Base-by-base conservation (phyloP, 257 asterid species). In the Fraxinus excelsior region DNA sequence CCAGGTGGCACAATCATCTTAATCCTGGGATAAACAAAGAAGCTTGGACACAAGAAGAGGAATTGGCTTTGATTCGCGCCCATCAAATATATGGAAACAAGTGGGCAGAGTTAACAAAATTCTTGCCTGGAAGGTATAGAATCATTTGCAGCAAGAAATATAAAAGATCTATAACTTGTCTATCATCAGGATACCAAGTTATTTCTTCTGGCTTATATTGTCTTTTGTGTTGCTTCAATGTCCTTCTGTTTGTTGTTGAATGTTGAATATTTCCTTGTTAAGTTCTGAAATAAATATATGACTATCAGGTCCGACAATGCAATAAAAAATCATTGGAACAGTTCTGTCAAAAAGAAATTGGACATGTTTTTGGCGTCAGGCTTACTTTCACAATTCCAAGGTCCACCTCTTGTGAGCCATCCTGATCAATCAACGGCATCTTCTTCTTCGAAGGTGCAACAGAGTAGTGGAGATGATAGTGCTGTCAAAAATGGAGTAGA, bases 1-100 rank as follows among this genome's bases (percentile, higher is more conserved):
- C 85, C 82, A 94, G 98, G 88, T 94, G 98, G 98, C 97, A 94
- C 87, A 96, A 96, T 86, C 99, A 96, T 91, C 91, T 96, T 44
- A 96, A 96, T 85, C 99, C 99, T 69, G 76, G 71, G 79, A 94
- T 94, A 77, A 94, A 94, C 73, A 94, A 94, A 84, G 94, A 94
- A 86, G 95, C 98, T 69, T 94, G 98, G 98, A 94, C 97, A 49
- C 96, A 88, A 85, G 98, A 94, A 67, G 98, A 94, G 87, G 97
- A 94, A 82, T 80, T 94, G 85, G 90, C 96, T 77, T 82, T 94
- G 75, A 85, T 94, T 80, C 94, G 84, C 76, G 98, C 96, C 73
- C 98, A 94, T 81, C 95, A 89, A 76, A 85, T 87, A 76, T 87
- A 88, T 68, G 99, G 99, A 80, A 96, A 96, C 91, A 96, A 96